Evolutionary conservation across 129 eudicot genomes (phyloP).

Genomic region (Escallonia herrerae): DNA sequence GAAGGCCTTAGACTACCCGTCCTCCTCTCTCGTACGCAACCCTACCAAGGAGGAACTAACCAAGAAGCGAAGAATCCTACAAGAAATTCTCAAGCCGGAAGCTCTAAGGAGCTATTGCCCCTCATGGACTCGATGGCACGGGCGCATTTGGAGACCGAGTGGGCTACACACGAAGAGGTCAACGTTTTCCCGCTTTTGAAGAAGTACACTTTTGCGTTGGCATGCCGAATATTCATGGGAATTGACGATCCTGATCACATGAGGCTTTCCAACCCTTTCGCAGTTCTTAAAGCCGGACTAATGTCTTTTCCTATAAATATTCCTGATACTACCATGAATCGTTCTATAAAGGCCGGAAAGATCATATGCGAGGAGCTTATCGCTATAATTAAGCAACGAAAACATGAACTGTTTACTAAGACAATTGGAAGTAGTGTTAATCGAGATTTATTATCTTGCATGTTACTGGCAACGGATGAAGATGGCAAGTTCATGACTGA

Average conservation of each 20-base stretch:
- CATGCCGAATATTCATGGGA: background rate
- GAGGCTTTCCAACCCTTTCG: background rate
- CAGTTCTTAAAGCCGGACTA: background rate
- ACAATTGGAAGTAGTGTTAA: background rate
- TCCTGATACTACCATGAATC: background rate
- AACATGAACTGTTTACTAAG: constrained; percentile 8
- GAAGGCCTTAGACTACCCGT: background rate
- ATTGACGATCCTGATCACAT: background rate
- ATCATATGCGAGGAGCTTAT: background rate
- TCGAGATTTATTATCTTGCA: constrained; percentile 17
- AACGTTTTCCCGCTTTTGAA: background rate
- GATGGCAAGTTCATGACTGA: constrained; percentile 23
- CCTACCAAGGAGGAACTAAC: background rate
- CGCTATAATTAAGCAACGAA: background rate
- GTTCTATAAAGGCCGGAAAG: background rate
- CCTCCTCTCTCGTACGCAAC: background rate
- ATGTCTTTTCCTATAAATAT: background rate
- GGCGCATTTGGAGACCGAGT: background rate
- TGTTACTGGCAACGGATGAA: constrained; percentile 22
- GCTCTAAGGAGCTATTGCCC: background rate
- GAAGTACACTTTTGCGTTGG: background rate
- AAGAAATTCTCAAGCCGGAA: background rate
- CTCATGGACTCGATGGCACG: background rate
- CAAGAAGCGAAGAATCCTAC: background rate
- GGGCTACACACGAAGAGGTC: background rate